These are phyloP conservation scores for Tilletia walkeri DNA, from an alignment of 1,284 basidiomycete species.

Conservation along the genomic window DNA sequence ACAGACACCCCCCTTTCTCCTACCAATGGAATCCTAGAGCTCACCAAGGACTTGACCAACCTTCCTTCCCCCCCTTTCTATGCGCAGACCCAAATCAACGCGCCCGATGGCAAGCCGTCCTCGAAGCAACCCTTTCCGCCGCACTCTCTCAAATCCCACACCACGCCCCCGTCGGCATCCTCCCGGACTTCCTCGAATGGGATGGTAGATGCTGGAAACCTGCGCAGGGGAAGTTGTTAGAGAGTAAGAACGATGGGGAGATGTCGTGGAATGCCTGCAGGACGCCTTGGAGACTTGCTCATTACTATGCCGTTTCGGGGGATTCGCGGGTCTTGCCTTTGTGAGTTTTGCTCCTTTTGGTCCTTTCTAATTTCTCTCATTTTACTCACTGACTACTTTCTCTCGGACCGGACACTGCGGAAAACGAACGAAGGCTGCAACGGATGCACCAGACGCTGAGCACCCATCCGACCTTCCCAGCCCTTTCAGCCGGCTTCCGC, in stretches of 20 bases:
- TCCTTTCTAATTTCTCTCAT: neutral
- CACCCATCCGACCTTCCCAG: constrained; percentile 32
- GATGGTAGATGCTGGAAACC: constrained; percentile 29
- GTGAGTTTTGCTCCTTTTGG: neutral
- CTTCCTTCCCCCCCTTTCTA: neutral
- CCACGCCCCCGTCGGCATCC: constrained; percentile 27
- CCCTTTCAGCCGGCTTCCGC: constrained; percentile 39
- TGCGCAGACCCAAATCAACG: constrained; percentile 24
- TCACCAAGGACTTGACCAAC: neutral
- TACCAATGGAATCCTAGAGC: neutral
- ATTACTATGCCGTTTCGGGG: constrained; percentile 42
- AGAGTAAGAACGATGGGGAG: constrained; percentile 41
- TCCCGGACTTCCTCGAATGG: constrained; percentile 43
- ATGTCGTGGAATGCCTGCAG: constrained; percentile 51
- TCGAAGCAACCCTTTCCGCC: constrained; percentile 32
- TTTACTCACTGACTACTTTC: neutral
- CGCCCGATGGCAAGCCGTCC: constrained; percentile 35
- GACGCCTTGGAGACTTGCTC: constrained; percentile 46
- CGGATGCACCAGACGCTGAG: constrained; percentile 30
- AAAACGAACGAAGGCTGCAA: constrained; percentile 25
- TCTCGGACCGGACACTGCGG: neutral
- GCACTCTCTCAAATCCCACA: constrained; percentile 26
- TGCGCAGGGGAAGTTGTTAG: constrained; percentile 35
- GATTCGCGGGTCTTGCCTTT: constrained; percentile 39
- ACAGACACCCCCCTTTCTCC: too few relatives aligned